Evolutionary conservation across 2,329 filamentous ascomycete species (phyloP), one percentile per base, ranked within the genome.

Genomic region (Magnaporthiopsis poae): DNA sequence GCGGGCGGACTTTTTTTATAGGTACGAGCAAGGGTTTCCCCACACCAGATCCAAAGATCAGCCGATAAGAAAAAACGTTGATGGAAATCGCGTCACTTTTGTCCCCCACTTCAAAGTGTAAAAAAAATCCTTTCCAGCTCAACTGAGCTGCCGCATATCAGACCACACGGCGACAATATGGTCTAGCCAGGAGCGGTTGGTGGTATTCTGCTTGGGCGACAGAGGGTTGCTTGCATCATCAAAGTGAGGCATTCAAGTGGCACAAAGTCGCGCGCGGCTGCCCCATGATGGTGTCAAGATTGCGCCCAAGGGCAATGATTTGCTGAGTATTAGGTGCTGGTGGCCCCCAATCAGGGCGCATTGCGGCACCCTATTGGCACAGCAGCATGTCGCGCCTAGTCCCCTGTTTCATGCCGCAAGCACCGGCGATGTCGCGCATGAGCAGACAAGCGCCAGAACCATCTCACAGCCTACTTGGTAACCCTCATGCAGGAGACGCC

Each of bases 31-130:
- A 25, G 60, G 31, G 29, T 31, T 35, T 46, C 31, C 39, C 46
- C 63, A 29, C 60, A 46, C 25, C 36, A 65, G n/a, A 59, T 27
- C 27, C 46, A 66, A 68, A 67, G 36, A 13, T 66, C 12, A n/a
- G n/a, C 21, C n/a, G 35, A 62, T 35, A 36, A 63, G 46, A 63
- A 63, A 63, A 63, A 63, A 29, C 27, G 35, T 29, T 29, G 29
- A 63, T 46, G n/a, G n/a, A 63, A 25, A 63, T 13, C 46, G 46
- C 46, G 46, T 25, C 46, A 56, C 46, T 56, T 56, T n/a, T 25
- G 1, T 25, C 46, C 18, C 46, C 46, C n/a, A 25, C 46, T 25
- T 56, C 18, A 56, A 56, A 56, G 21, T 9, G 46, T 56, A 56
- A 25, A 56, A 36, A 12, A 12, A 56, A 25, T 9, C 3, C 4